Conservation (phyloP, 495 filamentous ascomycete genomes). For the Penicillium samsonianum region DNA sequence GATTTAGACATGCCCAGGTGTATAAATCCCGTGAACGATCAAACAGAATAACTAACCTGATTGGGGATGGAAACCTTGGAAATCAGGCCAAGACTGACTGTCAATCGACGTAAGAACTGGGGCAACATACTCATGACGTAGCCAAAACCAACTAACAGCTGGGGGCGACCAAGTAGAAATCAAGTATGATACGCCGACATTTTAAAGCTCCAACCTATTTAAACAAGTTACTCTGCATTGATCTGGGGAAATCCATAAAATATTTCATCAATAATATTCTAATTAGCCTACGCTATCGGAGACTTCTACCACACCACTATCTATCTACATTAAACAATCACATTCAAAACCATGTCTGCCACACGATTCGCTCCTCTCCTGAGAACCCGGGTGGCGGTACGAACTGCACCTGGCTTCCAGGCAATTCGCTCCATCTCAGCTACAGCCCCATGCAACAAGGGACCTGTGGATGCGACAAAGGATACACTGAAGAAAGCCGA, state of each 20-base stretch:
- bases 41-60: not conserved
- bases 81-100: conserved; percentile 21
- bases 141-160: conserved; percentile 11
- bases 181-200: conserved; percentile 13
- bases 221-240: not conserved
- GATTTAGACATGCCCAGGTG: not conserved
- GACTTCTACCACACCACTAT: conserved; percentile 1
- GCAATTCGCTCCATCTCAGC: conserved; percentile 36
- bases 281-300: conserved; percentile 1
- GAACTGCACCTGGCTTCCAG: conserved; percentile 17
- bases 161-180: conserved; percentile 11
- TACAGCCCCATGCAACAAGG: conserved; percentile 31
- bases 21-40: not conserved
- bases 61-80: not conserved
- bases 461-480: conserved; percentile 53
- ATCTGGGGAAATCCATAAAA: conserved; percentile 9
- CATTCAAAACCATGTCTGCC: conserved; percentile 22
- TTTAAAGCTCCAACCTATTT: conserved; percentile 1
- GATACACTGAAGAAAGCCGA: conserved; percentile 59
- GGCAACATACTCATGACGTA: conserved; percentile 27
- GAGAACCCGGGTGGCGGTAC: conserved; percentile 23
- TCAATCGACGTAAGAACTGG: conserved; percentile 34
- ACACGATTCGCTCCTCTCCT: conserved; percentile 27
- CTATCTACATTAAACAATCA: not conserved
- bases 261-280: not conserved